Conservation (phyloP, 2,329 filamentous ascomycete genomes). For the Septoria petroselini region DNA sequence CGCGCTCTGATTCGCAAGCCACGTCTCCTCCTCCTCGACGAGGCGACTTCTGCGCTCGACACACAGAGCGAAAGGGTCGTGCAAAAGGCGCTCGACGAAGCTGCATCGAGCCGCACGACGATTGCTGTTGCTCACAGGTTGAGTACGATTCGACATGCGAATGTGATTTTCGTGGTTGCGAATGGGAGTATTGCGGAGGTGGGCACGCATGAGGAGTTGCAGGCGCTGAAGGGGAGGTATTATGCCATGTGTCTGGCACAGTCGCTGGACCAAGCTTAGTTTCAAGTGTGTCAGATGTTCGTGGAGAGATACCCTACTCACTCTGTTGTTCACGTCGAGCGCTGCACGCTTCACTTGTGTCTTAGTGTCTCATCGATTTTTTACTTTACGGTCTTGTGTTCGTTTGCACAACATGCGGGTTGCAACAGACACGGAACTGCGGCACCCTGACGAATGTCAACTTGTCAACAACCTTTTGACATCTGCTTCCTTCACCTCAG, state of each 20-base stretch:
- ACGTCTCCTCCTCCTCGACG: constrained; percentile 55
- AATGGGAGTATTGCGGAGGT: constrained; percentile 41
- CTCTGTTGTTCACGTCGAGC: too few relatives aligned
- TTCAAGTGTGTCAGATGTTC: too few relatives aligned
- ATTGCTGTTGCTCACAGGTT: constrained; percentile 45
- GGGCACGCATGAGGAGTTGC: constrained; percentile 43
- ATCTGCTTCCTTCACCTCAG: too few relatives aligned
- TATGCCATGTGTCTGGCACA: constrained; percentile 47
- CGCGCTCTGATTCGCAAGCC: constrained; percentile 55
- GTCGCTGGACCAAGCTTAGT: constrained; percentile 39
- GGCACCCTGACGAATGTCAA: too few relatives aligned
- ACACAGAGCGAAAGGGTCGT: constrained; percentile 65
- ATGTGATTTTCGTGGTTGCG: constrained; percentile 43
- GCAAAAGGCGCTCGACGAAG: constrained; percentile 63
- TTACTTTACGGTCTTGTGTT: too few relatives aligned
- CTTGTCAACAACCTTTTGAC: too few relatives aligned
- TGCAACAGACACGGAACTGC: too few relatives aligned
- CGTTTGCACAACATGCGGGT: too few relatives aligned
- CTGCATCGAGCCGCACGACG: constrained; percentile 42
- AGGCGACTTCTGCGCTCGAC: constrained; percentile 61
- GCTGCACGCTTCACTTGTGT: too few relatives aligned
- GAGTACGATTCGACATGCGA: constrained; percentile 40
- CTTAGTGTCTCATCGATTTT: too few relatives aligned
- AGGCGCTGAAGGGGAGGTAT: constrained; percentile 42
- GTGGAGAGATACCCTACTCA: too few relatives aligned